A percentile compares a stretch with the other conserved stretches of the same genome.
These are phyloP conservation scores for Sarocladium oryzae DNA, from an alignment of 2,329 filamentous ascomycete genomes.

Conservation along the genomic window DNA sequence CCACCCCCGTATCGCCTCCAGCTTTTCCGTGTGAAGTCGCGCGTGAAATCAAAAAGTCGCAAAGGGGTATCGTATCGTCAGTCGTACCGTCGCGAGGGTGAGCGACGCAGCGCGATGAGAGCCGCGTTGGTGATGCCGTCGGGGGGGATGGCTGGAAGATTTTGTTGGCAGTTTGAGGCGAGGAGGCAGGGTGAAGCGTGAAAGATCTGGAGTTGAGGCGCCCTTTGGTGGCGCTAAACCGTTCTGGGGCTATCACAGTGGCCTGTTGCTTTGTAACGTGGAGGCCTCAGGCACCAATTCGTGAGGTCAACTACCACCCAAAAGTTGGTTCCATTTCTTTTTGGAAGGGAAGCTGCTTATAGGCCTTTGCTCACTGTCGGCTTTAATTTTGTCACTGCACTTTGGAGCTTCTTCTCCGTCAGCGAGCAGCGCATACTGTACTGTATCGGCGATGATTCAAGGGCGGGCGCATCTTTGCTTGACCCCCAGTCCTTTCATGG, in stretches of 20 bases:
- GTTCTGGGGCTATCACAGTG: constrained; percentile 12
- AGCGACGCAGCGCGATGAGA: constrained; percentile 36
- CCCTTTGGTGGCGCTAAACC: constrained; percentile 27
- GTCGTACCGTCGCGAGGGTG: constrained; percentile 19
- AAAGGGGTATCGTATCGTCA: constrained; percentile 24
- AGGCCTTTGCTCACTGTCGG: too few relatives aligned
- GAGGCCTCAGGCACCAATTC: constrained; percentile 20
- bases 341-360: too few relatives aligned
- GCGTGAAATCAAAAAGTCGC: constrained; percentile 29
- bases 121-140: constrained; percentile 44
- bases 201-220: constrained; percentile 37
- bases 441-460: constrained; percentile 8
- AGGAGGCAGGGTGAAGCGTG: constrained; percentile 30
- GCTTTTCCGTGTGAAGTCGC: constrained; percentile 27
- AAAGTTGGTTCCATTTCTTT: too few relatives aligned
- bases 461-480: background rate
- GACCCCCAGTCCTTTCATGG: background rate
- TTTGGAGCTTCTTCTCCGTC: background rate
- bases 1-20: constrained; percentile 36
- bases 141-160: constrained; percentile 28
- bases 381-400: background rate
- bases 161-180: constrained; percentile 37
- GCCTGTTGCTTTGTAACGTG: constrained; percentile 3
- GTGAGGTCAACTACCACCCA: too few relatives aligned
- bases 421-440: too few relatives aligned